A percentile compares a stretch with the other conserved stretches of the same genome.
These are phyloP conservation scores for Pyrrhoderma lamaoense DNA, from an alignment of 1,284 basidiomycete genomes.

Conservation along the genomic window DNA sequence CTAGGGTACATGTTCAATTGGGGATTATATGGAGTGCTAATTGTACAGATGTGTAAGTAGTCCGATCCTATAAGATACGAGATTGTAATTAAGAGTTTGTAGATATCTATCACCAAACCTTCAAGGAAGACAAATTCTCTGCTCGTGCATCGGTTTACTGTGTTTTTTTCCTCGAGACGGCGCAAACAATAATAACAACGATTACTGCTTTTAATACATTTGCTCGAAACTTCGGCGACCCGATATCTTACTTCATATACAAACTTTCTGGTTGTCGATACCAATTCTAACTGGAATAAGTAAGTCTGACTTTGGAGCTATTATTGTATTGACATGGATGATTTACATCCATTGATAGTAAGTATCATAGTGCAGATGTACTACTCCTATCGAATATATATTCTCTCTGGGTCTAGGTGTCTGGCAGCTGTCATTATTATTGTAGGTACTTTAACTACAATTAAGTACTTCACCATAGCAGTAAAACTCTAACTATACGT, in stretches of 20 bases:
- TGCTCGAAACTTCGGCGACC: conserved; percentile 25
- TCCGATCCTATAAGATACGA: no score
- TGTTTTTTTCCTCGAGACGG: conserved; percentile 22
- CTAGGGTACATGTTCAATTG: conserved; percentile 2
- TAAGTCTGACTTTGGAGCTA: no score
- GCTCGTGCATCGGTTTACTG: conserved; percentile 22
- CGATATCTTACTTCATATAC: neutral
- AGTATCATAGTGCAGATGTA: neutral
- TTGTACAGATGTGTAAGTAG: neutral
- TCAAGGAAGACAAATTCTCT: conserved; percentile 21
- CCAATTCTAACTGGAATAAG: neutral
- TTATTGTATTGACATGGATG: no score
- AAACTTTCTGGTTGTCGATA: neutral
- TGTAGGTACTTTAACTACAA: neutral
- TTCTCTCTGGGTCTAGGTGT: neutral
- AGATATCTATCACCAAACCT: conserved; percentile 25
- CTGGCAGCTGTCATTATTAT: neutral
- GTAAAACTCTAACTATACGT: no score
- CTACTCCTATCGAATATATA: neutral
- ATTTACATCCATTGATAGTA: neutral
- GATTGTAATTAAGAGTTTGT: no score
- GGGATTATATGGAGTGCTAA: conserved; percentile 1
- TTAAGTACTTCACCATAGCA: no score
- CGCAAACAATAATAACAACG: conserved; percentile 23
- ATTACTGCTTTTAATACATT: conserved; percentile 23